Percentiles rank a stretch among this genome's conserved stretches.
These are phyloP conservation scores for Fomitopsis serialis DNA, from an alignment of 768 basidiomycete species.

Conservation along the genomic window DNA sequence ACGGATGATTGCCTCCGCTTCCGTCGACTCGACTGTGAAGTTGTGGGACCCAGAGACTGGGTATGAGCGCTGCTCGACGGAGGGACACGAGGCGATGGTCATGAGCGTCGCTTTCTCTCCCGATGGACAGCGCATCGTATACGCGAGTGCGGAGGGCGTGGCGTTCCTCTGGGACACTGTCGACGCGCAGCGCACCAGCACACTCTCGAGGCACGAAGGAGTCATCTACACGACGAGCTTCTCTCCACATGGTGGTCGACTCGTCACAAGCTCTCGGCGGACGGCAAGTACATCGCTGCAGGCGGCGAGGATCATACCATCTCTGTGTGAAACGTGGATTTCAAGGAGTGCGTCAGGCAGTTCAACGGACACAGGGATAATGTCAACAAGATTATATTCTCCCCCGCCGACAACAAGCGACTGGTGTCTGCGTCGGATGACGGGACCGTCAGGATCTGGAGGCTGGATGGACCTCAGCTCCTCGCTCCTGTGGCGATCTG, in stretches of 20 bases:
- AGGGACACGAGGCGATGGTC: slow-evolving; percentile 9
- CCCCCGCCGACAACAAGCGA: slow-evolving; percentile 21
- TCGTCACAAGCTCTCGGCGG: slow-evolving; percentile 19
- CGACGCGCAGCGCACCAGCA: slow-evolving; percentile 4
- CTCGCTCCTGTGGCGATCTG: too few species aligned
- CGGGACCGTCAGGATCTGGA: slow-evolving; percentile 25
- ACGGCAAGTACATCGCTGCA: slow-evolving; percentile 10
- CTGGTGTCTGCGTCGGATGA: slow-evolving; percentile 27
- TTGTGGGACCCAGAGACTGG: slow-evolving; percentile 10
- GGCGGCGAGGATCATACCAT: slow-evolving; percentile 7
- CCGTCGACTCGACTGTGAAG: slow-evolving; percentile 21
- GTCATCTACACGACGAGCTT: slow-evolving; percentile 16
- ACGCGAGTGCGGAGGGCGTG: slow-evolving; percentile 7
- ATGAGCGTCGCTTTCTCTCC: slow-evolving; percentile 14
- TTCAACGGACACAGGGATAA: slow-evolving; percentile 5
- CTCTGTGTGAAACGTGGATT: slow-evolving; percentile 9
- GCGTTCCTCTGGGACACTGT: slow-evolving; percentile 8
- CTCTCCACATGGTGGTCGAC: slow-evolving; percentile 19
- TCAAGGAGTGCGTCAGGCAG: neutral
- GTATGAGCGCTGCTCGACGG: neutral
- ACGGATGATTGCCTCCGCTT: slow-evolving; percentile 21
- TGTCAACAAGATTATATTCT: slow-evolving; percentile 21
- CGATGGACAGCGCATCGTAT: slow-evolving; percentile 11
- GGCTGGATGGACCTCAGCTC: neutral
- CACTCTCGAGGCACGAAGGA: slow-evolving; percentile 13